Base-by-base conservation (phyloP, 179 eudicot species). In the Silene noctiflora region DNA sequence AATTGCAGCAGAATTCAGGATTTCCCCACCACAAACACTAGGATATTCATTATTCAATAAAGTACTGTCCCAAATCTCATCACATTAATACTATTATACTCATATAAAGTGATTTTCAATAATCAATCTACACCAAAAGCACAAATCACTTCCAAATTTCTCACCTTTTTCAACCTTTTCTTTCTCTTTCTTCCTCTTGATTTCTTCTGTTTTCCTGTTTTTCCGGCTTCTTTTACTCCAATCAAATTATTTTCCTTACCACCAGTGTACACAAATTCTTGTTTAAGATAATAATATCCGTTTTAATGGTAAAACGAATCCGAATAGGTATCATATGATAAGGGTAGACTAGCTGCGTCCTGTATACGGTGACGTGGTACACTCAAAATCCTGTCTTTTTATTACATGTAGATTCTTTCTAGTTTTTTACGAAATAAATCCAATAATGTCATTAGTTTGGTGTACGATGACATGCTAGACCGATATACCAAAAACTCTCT, bases 21-120 rank as follows among this genome's bases (percentile, higher is more conserved):
- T 66, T 68, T 39, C 71, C 59, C 70, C 75, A 67, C 80, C 75
- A 81, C 31, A 17, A 17, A 44, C 67, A 35, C 59, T 55, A 16
- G n/a, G 6, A 55, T 33, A 81, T 77, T 81, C 81, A 77, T 53
- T 55, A 79, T 77, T 81, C 81, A 77, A 72, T 55, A 79, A 81
- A 58, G 76, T 64, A 69, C 48, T 67, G 16, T 1, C 77, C 31
- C 56, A 35, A 19, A 13, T 24, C 17, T 27, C 25, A 46, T 21
- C 21, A 22, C 48, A 24, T 31, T 27, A 62, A 56, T 72, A 73
- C 24, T 59, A 22, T 67, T 9, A 39, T 39, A 39, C 46, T 39
- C 46, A 53, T 11, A 21, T 29, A 81, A 76, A 72, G 74, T 56
- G 33, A 39, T 72, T 10, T 24, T 25, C 20, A 42, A 58, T 33